These are phyloP conservation scores for Termitomyces sp. DNA, from an alignment of 768 basidiomycete genomes.

Conservation along the genomic window DNA sequence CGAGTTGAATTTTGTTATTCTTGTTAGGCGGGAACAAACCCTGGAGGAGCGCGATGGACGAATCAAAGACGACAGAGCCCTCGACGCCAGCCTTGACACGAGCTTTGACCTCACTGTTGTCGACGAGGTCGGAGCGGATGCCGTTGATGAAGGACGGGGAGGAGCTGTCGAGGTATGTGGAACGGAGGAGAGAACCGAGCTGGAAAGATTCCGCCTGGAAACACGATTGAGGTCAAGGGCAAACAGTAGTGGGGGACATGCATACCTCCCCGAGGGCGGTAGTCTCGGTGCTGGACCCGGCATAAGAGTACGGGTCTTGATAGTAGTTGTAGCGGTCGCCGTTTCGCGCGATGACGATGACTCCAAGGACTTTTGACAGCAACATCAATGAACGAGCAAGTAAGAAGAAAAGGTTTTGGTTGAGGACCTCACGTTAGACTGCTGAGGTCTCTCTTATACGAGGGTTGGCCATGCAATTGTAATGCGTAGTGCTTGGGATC, in stretches of 20 bases:
- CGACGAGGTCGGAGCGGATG: constrained; percentile 61
- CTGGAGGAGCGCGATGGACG: constrained; percentile 78
- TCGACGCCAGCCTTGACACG: constrained; percentile 82
- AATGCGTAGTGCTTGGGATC: neutral
- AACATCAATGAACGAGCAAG: constrained; percentile 23
- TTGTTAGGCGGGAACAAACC: constrained; percentile 81
- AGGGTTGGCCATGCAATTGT: neutral
- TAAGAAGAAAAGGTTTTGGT: neutral
- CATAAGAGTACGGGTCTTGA: constrained; percentile 69
- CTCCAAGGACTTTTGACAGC: constrained; percentile 66
- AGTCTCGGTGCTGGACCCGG: constrained; percentile 56
- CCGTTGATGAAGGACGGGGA: constrained; percentile 66
- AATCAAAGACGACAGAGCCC: constrained; percentile 83
- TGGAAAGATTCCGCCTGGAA: constrained; percentile 58
- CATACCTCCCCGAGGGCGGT: constrained; percentile 73
- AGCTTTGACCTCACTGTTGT: constrained; percentile 68
- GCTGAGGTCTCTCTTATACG: neutral
- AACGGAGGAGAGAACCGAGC: constrained; percentile 58
- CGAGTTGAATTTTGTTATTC: constrained; percentile 67
- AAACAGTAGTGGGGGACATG: too few relatives aligned
- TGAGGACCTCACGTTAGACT: neutral
- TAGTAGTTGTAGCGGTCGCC: constrained; percentile 66
- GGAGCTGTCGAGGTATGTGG: constrained; percentile 58
- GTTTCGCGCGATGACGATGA: constrained; percentile 72
- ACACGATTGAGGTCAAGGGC: neutral